phyloP scores from a whole-genome alignment of 345 rosid species.

The Aquilaria yunnanensis region DNA sequence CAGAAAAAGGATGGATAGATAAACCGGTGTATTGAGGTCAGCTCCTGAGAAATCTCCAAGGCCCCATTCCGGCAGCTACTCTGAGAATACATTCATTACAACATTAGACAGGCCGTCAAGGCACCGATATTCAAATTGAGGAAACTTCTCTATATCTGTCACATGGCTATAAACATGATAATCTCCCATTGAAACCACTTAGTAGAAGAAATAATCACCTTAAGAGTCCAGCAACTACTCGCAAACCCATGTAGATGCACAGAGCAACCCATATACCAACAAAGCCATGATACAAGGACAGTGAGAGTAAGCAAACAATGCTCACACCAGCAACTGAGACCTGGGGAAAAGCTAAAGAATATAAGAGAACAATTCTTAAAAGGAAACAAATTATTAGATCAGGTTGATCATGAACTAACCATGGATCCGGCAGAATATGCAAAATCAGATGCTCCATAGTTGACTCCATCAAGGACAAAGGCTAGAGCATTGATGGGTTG shows the following conservation, averaged over 20 bases:
- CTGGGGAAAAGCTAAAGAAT: conserved; percentile 14
- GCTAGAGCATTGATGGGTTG: conserved; percentile 67
- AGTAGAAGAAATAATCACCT: conserved; percentile 20
- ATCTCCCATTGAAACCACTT: not conserved
- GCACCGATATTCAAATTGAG: too few relatives aligned
- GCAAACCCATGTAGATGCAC: conserved; percentile 32
- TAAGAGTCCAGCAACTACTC: conserved; percentile 26
- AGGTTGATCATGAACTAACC: conserved; percentile 27
- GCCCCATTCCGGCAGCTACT: conserved; percentile 34
- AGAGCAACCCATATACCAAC: conserved; percentile 38
- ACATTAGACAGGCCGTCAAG: too few relatives aligned
- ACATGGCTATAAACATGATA: not conserved
- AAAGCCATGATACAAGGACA: conserved; percentile 29
- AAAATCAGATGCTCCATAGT: conserved; percentile 63
- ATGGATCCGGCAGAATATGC: conserved; percentile 60
- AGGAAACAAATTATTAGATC: not conserved
- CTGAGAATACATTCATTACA: conserved; percentile 18
- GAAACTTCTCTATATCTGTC: too few relatives aligned
- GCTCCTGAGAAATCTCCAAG: conserved; percentile 35
- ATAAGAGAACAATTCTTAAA: not conserved
- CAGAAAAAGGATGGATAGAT: too few relatives aligned
- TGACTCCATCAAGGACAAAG: conserved; percentile 61
- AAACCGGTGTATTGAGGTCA: not conserved
- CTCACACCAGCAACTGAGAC: conserved; percentile 30
- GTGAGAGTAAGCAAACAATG: conserved; percentile 19